Conservation (phyloP, 768 basidiomycete genomes). For the Leccinum aurantiacum region DNA sequence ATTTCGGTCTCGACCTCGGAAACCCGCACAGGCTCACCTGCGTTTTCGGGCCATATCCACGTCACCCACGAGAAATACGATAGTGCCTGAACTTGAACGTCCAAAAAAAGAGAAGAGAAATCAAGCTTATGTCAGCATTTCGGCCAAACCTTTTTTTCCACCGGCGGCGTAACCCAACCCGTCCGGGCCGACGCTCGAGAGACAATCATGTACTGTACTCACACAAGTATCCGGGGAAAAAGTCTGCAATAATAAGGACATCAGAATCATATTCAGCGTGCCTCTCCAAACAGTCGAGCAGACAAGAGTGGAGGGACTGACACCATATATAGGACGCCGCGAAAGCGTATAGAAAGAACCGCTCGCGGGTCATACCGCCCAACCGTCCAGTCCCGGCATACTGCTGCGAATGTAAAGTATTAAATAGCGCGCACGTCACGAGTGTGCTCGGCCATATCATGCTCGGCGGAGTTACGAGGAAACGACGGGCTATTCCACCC, state of each 20-base stretch:
- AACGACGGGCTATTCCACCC: slow-evolving; percentile 71
- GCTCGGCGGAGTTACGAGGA: slow-evolving; percentile 58
- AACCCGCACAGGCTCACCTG: slow-evolving; percentile 36
- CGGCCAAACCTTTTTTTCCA: background rate
- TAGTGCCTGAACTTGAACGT: slow-evolving; percentile 41
- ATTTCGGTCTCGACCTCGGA: background rate
- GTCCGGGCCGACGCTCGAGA: background rate
- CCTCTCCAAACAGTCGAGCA: background rate
- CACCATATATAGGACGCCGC: slow-evolving; percentile 59
- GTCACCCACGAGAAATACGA: slow-evolving; percentile 61
- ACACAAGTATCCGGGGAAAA: slow-evolving; percentile 48
- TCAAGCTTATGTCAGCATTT: slow-evolving; percentile 16
- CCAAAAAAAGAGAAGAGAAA: background rate
- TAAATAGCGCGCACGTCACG: slow-evolving; percentile 73
- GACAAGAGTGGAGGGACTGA: slow-evolving; percentile 27
- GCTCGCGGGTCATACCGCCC: slow-evolving; percentile 68
- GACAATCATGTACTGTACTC: slow-evolving; percentile 10
- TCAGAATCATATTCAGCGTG: slow-evolving; percentile 8
- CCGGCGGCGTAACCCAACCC: background rate
- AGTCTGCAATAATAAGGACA: slow-evolving; percentile 27
- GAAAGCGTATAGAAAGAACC: slow-evolving; percentile 73
- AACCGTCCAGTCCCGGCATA: slow-evolving; percentile 63
- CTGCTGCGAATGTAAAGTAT: slow-evolving; percentile 70
- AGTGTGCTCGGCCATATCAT: slow-evolving; percentile 79
- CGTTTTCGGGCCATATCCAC: slow-evolving; percentile 48